Evolutionary conservation across 768 basidiomycete genomes (phyloP).

Genomic region (Strobilomyces echinocephalus): DNA sequence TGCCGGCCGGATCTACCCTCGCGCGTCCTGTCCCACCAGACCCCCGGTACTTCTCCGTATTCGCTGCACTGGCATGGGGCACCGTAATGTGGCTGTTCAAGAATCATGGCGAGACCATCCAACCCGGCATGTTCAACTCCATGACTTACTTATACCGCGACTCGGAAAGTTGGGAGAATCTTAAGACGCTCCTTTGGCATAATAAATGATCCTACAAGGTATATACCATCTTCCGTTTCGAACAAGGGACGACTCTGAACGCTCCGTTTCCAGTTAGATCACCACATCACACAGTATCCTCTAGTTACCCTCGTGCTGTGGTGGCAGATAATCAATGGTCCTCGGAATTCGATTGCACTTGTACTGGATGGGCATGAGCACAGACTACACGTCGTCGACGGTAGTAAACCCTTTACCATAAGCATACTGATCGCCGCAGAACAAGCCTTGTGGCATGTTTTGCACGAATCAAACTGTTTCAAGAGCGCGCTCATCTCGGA

Average conservation of each 20-base stretch:
- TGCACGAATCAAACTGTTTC: slow-evolving; percentile 45
- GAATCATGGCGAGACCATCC: slow-evolving; percentile 82
- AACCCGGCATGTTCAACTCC: slow-evolving; percentile 94
- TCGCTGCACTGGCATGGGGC: slow-evolving; percentile 90
- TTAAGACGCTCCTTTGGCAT: slow-evolving; percentile 88
- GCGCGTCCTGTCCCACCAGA: slow-evolving; percentile 79
- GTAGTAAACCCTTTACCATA: slow-evolving; percentile 37
- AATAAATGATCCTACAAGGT: slow-evolving; percentile 50
- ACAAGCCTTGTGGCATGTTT: slow-evolving; percentile 54
- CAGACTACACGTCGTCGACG: background rate
- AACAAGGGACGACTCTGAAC: background rate
- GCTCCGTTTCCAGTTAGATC: slow-evolving; percentile 3
- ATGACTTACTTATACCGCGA: slow-evolving; percentile 96
- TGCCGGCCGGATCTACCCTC: slow-evolving; percentile 37
- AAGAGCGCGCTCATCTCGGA: slow-evolving; percentile 58
- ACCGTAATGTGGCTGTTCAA: slow-evolving; percentile 96
- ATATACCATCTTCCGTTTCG: background rate
- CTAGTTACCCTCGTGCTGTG: slow-evolving; percentile 21
- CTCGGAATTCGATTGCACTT: slow-evolving; percentile 55
- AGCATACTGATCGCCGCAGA: slow-evolving; percentile 67
- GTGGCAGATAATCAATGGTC: slow-evolving; percentile 44
- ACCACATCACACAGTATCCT: background rate
- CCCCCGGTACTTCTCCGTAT: slow-evolving; percentile 76
- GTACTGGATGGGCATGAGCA: slow-evolving; percentile 40
- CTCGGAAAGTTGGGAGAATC: slow-evolving; percentile 78